Conservation (phyloP, 257 asterid species). For the Cinchona pubescens region DNA sequence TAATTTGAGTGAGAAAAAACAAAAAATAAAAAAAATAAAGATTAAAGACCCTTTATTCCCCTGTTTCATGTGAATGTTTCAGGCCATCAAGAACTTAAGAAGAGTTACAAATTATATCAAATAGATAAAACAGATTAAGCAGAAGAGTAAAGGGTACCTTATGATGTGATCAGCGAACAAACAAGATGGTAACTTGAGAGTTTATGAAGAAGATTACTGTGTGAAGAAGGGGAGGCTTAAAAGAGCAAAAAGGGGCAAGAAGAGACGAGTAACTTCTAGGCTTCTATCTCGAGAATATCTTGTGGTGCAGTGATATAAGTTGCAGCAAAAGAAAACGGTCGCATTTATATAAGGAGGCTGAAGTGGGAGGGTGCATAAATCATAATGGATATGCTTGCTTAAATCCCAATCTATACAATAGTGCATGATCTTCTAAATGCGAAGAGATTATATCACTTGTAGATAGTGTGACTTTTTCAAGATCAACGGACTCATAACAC, state of each 20-base stretch:
- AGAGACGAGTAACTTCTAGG: neutral
- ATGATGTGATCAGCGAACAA: neutral
- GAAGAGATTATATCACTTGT: too few species aligned
- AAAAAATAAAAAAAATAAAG: neutral
- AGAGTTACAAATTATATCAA: neutral
- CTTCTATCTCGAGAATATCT: neutral
- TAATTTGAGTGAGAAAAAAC: too few species aligned
- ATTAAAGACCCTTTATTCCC: neutral
- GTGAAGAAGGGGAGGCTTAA: neutral
- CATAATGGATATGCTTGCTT: too few species aligned
- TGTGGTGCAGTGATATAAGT: neutral
- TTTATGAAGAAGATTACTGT: neutral
- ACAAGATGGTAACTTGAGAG: neutral
- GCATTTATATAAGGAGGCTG: conserved; percentile 6
- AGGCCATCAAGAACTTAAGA: neutral
- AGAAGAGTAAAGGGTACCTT: conserved; percentile 6
- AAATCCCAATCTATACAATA: too few species aligned
- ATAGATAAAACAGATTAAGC: neutral
- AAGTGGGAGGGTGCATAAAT: neutral
- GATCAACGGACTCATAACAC: too few species aligned
- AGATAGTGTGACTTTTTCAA: too few species aligned
- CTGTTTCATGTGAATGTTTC: neutral
- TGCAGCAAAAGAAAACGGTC: neutral
- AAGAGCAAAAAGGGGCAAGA: neutral
- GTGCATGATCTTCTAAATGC: too few species aligned